Conservation (phyloP, 345 rosid genomes). For the Euphorbia tirucalli region DNA sequence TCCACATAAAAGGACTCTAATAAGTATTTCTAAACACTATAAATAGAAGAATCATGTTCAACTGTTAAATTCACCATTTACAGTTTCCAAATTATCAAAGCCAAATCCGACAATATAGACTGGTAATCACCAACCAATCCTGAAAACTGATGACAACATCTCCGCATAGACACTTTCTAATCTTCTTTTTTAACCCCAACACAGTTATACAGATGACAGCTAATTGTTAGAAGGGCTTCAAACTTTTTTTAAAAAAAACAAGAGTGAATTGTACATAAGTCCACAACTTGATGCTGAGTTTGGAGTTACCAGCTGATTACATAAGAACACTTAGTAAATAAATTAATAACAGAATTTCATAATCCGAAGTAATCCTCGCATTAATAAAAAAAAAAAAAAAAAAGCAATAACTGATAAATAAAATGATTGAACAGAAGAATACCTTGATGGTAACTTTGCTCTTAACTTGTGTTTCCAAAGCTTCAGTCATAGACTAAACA, state of each 20-base stretch:
- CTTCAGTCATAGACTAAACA: slow-evolving; percentile 92
- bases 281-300: neutral
- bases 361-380: neutral
- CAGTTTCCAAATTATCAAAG: neutral
- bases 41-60: neutral
- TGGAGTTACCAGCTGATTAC: neutral
- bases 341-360: neutral
- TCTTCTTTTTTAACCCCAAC: neutral
- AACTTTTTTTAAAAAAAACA: neutral
- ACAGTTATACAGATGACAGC: neutral
- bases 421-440: neutral
- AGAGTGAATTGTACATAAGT: neutral
- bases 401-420: neutral
- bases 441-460: slow-evolving; percentile 91
- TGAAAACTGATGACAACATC: neutral
- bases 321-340: neutral
- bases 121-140: neutral
- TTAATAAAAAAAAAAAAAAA: neutral
- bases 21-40: neutral
- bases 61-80: neutral
- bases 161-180: neutral
- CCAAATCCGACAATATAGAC: neutral
- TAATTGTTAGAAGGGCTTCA: neutral
- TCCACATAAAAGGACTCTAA: neutral
- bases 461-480: slow-evolving; percentile 86